Evolutionary conservation across 1,284 basidiomycete genomes (phyloP), one percentile per base, ranked within the genome.

Genomic region (Paramarasmius palmivorus): DNA sequence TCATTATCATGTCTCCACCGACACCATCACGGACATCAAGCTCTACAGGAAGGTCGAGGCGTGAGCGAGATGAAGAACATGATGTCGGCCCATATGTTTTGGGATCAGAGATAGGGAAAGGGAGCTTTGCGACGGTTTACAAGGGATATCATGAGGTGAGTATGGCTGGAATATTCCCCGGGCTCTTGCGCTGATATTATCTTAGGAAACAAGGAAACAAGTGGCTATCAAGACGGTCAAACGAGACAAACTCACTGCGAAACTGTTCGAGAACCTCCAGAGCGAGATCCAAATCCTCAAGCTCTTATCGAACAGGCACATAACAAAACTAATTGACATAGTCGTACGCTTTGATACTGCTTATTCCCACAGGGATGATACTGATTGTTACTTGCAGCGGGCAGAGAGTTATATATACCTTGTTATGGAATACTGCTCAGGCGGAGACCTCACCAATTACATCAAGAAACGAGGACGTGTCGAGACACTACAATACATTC

Each of bases 201-300:
- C 39, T 49, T 67, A 95, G 92, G 84, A 89, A 65, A 87, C 87
- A 15, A 81, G 83, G 61, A 73, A 82, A 25, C 79, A 85, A 39
- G 92, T 98, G 37, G 97, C 96, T 4, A 91, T 99, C 76, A 99
- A 99, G 81, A 92, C 93, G 3, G 94, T 99, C 56, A 91, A 89
- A 56, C 86, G 90, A 49, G 86, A 90, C 63, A 94, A 90, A 63
- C 84, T 99, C 32, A 95, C 90, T 22, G 78, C 89, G 22, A 99
- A 98, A 75, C 84, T 98, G 20, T 86, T 98, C 55, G 95, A 98
- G 71, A 99, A 98, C 67, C 83, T 99, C 26, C 93, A 98, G 70
- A 93, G 90, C 63, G 96, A 99, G 78, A 98, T 99, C 60, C 88
- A 93, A 60, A 98, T 99, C 61, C 84, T 99, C 64, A 98, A 98